Percentiles rank a stretch among this genome's conserved stretches.
phyloP scores from a whole-genome alignment of 2,329 filamentous ascomycete genomes.

The Metarhizium humberi region DNA sequence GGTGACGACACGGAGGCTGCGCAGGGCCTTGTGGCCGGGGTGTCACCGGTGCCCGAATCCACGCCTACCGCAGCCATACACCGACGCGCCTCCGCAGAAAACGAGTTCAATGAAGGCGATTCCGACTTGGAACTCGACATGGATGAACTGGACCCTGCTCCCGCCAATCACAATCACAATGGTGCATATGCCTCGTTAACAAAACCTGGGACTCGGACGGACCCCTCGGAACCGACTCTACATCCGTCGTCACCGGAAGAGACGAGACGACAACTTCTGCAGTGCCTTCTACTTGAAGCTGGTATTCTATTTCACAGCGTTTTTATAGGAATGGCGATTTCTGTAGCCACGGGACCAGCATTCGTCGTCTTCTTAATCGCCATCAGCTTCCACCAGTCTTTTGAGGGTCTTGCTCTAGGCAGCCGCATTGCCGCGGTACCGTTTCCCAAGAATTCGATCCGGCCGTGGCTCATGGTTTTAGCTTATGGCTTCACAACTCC shows the following conservation, averaged over 20 bases:
- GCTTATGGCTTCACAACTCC: slow-evolving; percentile 72
- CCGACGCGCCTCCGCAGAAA: slow-evolving; percentile 19
- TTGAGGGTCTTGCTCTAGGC: slow-evolving; percentile 79
- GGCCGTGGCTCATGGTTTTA: slow-evolving; percentile 76
- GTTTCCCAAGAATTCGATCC: slow-evolving; percentile 63
- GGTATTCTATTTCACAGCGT: slow-evolving; percentile 79
- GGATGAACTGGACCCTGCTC: slow-evolving; percentile 46
- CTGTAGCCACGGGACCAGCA: slow-evolving; percentile 68
- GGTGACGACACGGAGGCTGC: slow-evolving; percentile 38
- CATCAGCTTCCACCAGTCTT: slow-evolving; percentile 79
- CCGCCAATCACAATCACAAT: slow-evolving; percentile 15
- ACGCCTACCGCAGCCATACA: slow-evolving; percentile 27
- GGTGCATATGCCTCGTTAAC: slow-evolving; percentile 20
- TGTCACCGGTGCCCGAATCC: slow-evolving; percentile 48
- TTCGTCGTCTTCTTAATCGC: slow-evolving; percentile 74
- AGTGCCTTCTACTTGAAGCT: slow-evolving; percentile 72
- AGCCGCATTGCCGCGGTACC: slow-evolving; percentile 76
- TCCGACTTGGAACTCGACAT: slow-evolving; percentile 51
- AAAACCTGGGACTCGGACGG: slow-evolving; percentile 12
- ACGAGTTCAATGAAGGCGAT: slow-evolving; percentile 33
- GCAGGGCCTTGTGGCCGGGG: slow-evolving; percentile 47
- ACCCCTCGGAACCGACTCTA: slow-evolving; percentile 11
- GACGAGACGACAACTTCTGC: slow-evolving; percentile 58
- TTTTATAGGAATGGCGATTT: slow-evolving; percentile 82
- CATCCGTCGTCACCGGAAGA: slow-evolving; percentile 37